Evolutionary conservation across 345 rosid genomes (phyloP).

Genomic region (Sonneratia alba): DNA sequence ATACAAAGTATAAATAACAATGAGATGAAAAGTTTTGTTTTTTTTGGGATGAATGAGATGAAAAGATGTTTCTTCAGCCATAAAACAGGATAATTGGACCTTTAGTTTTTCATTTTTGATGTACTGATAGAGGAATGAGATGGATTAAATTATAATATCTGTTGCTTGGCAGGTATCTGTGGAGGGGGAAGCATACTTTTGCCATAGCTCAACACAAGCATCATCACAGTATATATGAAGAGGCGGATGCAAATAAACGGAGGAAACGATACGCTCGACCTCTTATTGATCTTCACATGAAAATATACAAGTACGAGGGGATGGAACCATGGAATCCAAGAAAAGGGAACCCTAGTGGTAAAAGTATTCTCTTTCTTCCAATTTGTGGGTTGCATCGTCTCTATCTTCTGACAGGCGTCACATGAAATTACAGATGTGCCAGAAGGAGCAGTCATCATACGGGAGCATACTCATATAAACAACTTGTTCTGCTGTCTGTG

Average conservation of each 20-base stretch:
- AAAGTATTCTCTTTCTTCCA: conserved; percentile 10
- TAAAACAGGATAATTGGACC: not conserved
- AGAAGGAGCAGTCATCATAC: conserved; percentile 86
- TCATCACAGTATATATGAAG: conserved; percentile 76
- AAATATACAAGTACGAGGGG: conserved; percentile 77
- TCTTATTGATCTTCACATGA: conserved; percentile 94
- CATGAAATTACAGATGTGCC: conserved; percentile 82
- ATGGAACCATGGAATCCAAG: conserved; percentile 82
- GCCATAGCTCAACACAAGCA: conserved; percentile 95
- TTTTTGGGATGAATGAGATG: not conserved
- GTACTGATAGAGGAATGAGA: not conserved
- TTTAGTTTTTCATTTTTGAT: not conserved
- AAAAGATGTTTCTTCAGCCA: not conserved
- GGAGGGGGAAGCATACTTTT: conserved; percentile 88
- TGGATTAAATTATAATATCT: not conserved
- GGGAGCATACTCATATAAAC: conserved; percentile 84
- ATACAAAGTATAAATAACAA: not conserved
- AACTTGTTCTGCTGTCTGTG: conserved; percentile 88
- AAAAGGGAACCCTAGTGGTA: conserved; percentile 74
- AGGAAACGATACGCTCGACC: conserved; percentile 92
- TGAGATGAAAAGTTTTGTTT: not conserved
- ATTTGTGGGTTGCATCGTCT: not conserved
- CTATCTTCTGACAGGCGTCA: not conserved
- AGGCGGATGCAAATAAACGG: conserved; percentile 93
- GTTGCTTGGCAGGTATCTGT: conserved; percentile 52